Evolutionary conservation across 768 basidiomycete genomes (phyloP).

Genomic region (Serendipita sp.): DNA sequence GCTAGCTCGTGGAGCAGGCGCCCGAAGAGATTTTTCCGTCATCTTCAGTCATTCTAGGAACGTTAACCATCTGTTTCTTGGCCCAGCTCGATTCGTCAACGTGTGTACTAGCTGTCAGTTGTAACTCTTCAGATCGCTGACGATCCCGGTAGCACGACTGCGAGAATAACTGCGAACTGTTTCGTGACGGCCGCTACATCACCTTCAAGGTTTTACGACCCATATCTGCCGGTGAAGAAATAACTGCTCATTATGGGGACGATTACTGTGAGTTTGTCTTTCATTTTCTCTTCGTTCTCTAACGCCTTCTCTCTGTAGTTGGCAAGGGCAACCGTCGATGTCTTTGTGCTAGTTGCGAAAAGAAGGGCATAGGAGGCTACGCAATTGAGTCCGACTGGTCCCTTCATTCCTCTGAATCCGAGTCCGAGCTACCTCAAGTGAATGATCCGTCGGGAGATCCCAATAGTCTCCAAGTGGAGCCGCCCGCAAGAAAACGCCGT

Average conservation of each 20-base stretch:
- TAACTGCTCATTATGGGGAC: constrained; percentile 81
- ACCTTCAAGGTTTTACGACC: constrained; percentile 71
- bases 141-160: constrained; percentile 48
- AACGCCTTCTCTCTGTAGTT: constrained; percentile 25
- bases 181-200: constrained; percentile 78
- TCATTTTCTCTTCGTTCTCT: constrained; percentile 7
- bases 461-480: neutral
- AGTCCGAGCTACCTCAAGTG: constrained; percentile 32
- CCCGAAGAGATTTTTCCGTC: constrained; percentile 77
- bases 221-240: constrained; percentile 69
- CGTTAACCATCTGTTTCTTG: constrained; percentile 81
- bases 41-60: constrained; percentile 85
- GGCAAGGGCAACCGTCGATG: constrained; percentile 58
- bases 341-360: constrained; percentile 77
- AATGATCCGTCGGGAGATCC: constrained; percentile 16
- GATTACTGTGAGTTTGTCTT: constrained; percentile 56
- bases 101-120: constrained; percentile 30
- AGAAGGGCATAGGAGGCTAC: constrained; percentile 58
- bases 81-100: constrained; percentile 84
- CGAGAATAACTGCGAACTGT: constrained; percentile 75
- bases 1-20: constrained; percentile 44
- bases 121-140: no score
- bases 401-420: constrained; percentile 32
- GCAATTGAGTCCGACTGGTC: constrained; percentile 35
- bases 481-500: constrained; percentile 7